Conservation (phyloP, 108 stramenopile species). For the Cyclotella sp. region DNA sequence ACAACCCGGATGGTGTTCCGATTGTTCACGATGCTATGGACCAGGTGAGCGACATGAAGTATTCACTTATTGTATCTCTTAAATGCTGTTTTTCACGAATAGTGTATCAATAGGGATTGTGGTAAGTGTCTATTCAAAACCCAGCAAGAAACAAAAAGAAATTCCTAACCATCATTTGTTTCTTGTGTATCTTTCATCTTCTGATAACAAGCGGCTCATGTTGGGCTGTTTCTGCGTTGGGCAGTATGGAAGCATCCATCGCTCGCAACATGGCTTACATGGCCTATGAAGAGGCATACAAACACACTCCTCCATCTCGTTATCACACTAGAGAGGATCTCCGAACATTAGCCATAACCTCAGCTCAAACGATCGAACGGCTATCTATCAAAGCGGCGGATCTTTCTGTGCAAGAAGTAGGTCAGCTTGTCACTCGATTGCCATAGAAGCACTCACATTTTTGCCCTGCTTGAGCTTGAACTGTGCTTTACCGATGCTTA, state of each 20-base stretch:
- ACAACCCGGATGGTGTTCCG: slow-evolving; percentile 83
- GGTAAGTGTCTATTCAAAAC: not conserved
- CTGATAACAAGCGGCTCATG: slow-evolving; percentile 89
- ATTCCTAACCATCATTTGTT: not conserved
- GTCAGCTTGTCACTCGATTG: too few relatives aligned
- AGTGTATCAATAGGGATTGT: not conserved
- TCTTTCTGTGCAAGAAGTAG: slow-evolving; percentile 83
- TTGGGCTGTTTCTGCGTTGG: slow-evolving; percentile 98
- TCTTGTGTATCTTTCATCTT: not conserved
- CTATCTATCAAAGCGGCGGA: slow-evolving; percentile 50
- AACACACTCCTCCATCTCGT: not conserved
- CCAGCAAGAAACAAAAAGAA: not conserved
- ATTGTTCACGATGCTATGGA: slow-evolving; percentile 71
- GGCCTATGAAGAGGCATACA: slow-evolving; percentile 45
- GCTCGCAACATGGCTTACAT: slow-evolving; percentile 64
- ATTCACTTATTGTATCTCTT: not conserved
- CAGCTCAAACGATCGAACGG: slow-evolving; percentile 58
- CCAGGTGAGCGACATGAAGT: slow-evolving; percentile 55
- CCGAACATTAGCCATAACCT: slow-evolving; percentile 16
- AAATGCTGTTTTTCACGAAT: not conserved
- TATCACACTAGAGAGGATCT: slow-evolving; percentile 11
- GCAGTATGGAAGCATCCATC: slow-evolving; percentile 88
- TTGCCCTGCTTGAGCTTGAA: too few relatives aligned
- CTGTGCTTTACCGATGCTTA: too few relatives aligned
- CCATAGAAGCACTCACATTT: too few relatives aligned